A percentile compares a stretch with the other conserved stretches of the same genome.
phyloP scores from a whole-genome alignment of 2,329 filamentous ascomycete genomes.

The Epichloe scottii region DNA sequence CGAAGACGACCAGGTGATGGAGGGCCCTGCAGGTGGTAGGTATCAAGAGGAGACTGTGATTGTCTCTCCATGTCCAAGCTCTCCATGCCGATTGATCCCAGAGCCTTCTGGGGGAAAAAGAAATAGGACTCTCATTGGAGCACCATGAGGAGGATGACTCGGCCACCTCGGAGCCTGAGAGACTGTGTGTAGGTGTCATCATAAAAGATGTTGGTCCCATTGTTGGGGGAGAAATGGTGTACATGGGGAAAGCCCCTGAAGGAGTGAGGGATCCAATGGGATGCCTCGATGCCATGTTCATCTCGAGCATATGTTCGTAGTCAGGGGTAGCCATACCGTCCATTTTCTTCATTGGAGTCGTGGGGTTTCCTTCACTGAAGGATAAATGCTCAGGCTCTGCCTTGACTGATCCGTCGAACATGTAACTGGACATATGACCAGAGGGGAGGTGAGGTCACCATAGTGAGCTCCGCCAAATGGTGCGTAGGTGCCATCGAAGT shows the following conservation, averaged over 20 bases:
- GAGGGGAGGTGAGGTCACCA: slow-evolving; percentile 24
- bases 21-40: slow-evolving; percentile 19
- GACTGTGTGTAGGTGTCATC: slow-evolving; percentile 28
- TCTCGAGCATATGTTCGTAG: slow-evolving; percentile 27
- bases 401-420: slow-evolving; percentile 22
- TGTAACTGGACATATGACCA: slow-evolving; percentile 20
- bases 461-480: slow-evolving; percentile 14
- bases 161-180: slow-evolving; percentile 26
- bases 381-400: slow-evolving; percentile 21
- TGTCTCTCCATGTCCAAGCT: slow-evolving; percentile 23
- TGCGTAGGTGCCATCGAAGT: slow-evolving; percentile 23
- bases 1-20: slow-evolving; percentile 22
- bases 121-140: slow-evolving; percentile 28
- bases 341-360: slow-evolving; percentile 25
- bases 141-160: slow-evolving; percentile 27
- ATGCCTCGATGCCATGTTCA: slow-evolving; percentile 20
- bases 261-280: slow-evolving; percentile 26
- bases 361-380: slow-evolving; percentile 20
- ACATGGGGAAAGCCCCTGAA: slow-evolving; percentile 23
- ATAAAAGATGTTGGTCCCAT: slow-evolving; percentile 23
- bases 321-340: slow-evolving; percentile 22
- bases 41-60: slow-evolving; percentile 21
- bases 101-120: slow-evolving; percentile 22
- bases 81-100: slow-evolving; percentile 20
- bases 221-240: slow-evolving; percentile 21